A percentile compares a stretch with the other conserved stretches of the same genome.
These are phyloP conservation scores for Diaporthe batatas DNA, from an alignment of 2,329 filamentous ascomycete genomes.

Conservation along the genomic window DNA sequence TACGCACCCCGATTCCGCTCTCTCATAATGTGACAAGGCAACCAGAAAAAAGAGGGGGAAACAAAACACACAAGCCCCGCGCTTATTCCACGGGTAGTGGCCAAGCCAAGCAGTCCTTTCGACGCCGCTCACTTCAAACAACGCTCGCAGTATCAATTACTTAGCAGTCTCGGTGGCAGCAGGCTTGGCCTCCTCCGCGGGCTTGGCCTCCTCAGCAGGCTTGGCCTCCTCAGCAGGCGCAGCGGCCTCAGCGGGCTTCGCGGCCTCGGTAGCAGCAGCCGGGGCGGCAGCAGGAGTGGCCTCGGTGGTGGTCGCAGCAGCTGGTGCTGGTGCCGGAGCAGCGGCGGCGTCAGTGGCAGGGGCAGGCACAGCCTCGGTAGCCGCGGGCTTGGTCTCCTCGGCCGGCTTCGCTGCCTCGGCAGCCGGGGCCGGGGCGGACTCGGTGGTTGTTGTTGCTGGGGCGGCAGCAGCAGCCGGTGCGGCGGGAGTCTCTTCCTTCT, in stretches of 20 bases:
- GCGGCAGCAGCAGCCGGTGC: constrained; percentile 47
- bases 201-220: constrained; percentile 24
- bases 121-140: background rate
- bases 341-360: background rate
- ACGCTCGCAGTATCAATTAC: constrained; percentile 3
- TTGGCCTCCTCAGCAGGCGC: constrained; percentile 21
- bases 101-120: background rate
- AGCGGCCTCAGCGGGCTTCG: constrained; percentile 40
- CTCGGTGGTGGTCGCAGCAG: constrained; percentile 32
- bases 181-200: constrained; percentile 31
- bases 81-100: background rate
- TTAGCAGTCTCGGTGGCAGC: constrained; percentile 24
- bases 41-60: background rate
- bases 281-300: constrained; percentile 39
- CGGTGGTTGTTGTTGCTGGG: constrained; percentile 34
- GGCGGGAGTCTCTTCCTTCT: constrained; percentile 45
- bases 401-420: constrained; percentile 43
- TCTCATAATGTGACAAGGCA: constrained; percentile 18
- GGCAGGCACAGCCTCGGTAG: constrained; percentile 40
- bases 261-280: constrained; percentile 8
- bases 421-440: constrained; percentile 44
- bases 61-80: background rate
- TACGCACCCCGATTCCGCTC: constrained; percentile 30
- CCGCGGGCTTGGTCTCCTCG: constrained; percentile 46
- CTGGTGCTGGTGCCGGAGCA: constrained; percentile 1